A percentile compares a stretch with the other conserved stretches of the same genome.
These are phyloP conservation scores for Fraxinus latifolia DNA, from an alignment of 305 asterid species.

Conservation along the genomic window DNA sequence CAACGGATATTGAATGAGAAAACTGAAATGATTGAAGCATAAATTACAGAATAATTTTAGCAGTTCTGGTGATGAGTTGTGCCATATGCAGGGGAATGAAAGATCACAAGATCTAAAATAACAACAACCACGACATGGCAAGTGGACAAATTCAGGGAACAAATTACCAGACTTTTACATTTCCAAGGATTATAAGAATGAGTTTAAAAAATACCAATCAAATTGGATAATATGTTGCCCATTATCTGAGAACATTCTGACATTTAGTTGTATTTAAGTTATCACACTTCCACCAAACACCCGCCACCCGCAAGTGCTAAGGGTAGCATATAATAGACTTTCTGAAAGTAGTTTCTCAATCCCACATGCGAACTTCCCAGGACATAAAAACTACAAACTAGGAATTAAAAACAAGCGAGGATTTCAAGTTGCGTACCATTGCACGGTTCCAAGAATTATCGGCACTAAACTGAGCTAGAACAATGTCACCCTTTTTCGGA, in stretches of 20 bases:
- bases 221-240: background rate
- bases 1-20: background rate
- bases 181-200: background rate
- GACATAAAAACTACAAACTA: background rate
- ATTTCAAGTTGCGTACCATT: conserved; percentile 45
- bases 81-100: background rate
- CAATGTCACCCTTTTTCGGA: conserved; percentile 86
- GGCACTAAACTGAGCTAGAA: conserved; percentile 82
- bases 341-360: background rate
- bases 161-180: background rate
- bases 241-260: background rate
- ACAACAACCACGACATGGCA: background rate
- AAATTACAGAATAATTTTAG: background rate
- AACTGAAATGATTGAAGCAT: background rate
- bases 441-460: conserved; percentile 99
- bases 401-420: background rate
- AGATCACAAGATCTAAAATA: background rate
- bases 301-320: background rate
- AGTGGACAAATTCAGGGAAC: background rate
- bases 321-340: background rate
- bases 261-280: background rate
- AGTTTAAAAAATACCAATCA: background rate
- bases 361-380: background rate
- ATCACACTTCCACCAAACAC: background rate
- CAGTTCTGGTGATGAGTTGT: background rate